Base-by-base conservation (phyloP, 192 early-diverging fungal genomes). In the Oehlia diaphana region DNA sequence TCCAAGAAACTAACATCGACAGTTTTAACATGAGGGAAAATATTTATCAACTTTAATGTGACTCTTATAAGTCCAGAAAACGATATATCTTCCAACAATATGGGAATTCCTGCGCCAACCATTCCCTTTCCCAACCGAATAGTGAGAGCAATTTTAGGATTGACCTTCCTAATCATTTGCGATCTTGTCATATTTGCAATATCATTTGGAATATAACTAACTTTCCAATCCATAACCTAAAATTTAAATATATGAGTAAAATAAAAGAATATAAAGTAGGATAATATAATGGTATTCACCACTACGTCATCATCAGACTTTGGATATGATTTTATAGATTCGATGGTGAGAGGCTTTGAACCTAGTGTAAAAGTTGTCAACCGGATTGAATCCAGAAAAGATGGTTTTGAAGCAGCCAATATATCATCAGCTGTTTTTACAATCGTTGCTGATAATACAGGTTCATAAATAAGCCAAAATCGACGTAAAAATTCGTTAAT, bases 401-500 rank as follows among this genome's bases (percentile, higher is more conserved):
- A 87, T 3, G 95, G 95, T 39, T 93, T 93, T 64, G 84, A 89
- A 63, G 91, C 89, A 28, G 90, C 91, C 66, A 98, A 83, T 67
- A 96, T 89, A 12, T 86, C 82, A 84, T 97, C 93, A 33, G 91
- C 93, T 39, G 80, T 88, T 31, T 91, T 87, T 35, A 93, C 90
- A 28, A 97, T 88, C 53, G 90, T 88, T 62, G 91, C 88, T 72
- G 93, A 92, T 69, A 98, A 89, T 37, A 90, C 90, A 49, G 96
- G 95, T 84, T 98, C 96, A 76, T 93, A 96, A 75, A 93, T 94
- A 21, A 93, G 83, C 96, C 96, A 98, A 86, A 96, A 97, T 66
- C 92, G 88, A 33, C 88, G 87, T 72, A 95, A 82, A 84, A 96
- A 95, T 86, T 91, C 89, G 83, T 98, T 98, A 63, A 98, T 86